phyloP scores from a whole-genome alignment of 1,284 basidiomycete species.

The Entoloma clypeatum region DNA sequence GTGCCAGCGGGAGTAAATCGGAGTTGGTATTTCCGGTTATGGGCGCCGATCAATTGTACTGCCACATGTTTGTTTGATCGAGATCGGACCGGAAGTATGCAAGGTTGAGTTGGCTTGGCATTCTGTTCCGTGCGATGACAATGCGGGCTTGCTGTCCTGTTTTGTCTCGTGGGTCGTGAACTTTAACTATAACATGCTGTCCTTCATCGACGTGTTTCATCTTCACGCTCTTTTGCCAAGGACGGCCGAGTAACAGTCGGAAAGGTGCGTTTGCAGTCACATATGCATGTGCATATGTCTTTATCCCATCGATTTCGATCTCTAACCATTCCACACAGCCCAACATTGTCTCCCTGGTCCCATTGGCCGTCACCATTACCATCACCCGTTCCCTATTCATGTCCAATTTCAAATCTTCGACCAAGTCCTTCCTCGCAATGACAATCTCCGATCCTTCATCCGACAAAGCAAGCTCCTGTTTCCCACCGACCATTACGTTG shows the following conservation, averaged over 20 bases:
- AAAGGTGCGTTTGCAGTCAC: conserved; percentile 19
- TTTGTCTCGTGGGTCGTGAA: conserved; percentile 14
- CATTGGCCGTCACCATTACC: no score
- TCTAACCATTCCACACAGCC: no score
- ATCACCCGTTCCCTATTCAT: no score
- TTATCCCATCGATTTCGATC: conserved; percentile 14
- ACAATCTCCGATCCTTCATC: conserved; percentile 10
- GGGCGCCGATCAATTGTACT: no score
- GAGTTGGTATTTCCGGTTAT: no score
- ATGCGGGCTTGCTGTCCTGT: background rate
- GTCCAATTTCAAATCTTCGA: no score
- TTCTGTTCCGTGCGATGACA: background rate
- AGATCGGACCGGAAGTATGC: background rate
- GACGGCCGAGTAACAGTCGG: conserved; percentile 16
- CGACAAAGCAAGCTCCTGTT: background rate
- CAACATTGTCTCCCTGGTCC: no score
- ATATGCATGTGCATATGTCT: conserved; percentile 20
- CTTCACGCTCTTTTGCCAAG: conserved; percentile 18
- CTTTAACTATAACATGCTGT: conserved; percentile 3
- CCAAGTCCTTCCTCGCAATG: no score
- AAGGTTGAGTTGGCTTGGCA: background rate
- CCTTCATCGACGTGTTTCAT: conserved; percentile 1
- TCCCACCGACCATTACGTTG: background rate
- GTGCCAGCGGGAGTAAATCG: no score
- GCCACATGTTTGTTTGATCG: conserved; percentile 4